These are phyloP conservation scores for Musa beccarii DNA, from an alignment of 176 grass and related monocot species.

Conservation along the genomic window DNA sequence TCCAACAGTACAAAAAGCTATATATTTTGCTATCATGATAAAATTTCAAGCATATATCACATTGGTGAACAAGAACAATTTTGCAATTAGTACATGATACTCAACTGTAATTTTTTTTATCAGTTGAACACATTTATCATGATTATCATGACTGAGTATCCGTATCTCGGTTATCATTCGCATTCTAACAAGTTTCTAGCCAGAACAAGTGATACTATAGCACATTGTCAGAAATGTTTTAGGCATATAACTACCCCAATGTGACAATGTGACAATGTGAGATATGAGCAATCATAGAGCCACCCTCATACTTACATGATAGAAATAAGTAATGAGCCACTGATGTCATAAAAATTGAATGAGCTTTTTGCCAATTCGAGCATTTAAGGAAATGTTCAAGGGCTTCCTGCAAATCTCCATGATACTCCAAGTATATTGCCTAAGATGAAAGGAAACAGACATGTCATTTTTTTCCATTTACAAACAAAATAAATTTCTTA, in stretches of 20 bases:
- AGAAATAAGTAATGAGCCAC: slow-evolving; percentile 80
- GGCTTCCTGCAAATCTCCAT: slow-evolving; percentile 46
- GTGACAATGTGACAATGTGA: background rate
- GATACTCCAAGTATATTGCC: slow-evolving; percentile 80
- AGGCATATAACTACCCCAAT: background rate
- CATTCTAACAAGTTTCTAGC: background rate
- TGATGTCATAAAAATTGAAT: slow-evolving; percentile 81
- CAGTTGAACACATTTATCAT: too few relatives aligned
- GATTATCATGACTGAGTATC: too few relatives aligned
- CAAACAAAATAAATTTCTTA: slow-evolving; percentile 1
- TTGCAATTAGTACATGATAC: too few relatives aligned
- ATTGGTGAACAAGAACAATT: too few relatives aligned
- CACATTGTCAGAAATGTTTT: background rate
- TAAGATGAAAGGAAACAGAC: slow-evolving; percentile 26
- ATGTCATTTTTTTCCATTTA: background rate
- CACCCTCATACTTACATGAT: slow-evolving; percentile 49
- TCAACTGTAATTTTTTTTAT: too few relatives aligned
- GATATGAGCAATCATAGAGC: background rate
- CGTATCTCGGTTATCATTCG: too few relatives aligned
- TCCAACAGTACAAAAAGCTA: too few relatives aligned
- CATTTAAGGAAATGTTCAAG: slow-evolving; percentile 77
- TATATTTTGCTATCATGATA: too few relatives aligned
- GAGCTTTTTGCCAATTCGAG: slow-evolving; percentile 69
- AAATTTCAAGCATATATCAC: too few relatives aligned
- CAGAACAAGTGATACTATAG: background rate